Evolutionary conservation across 495 filamentous ascomycete species (phyloP).

Genomic region (Massariosphaeria phaeospora): DNA sequence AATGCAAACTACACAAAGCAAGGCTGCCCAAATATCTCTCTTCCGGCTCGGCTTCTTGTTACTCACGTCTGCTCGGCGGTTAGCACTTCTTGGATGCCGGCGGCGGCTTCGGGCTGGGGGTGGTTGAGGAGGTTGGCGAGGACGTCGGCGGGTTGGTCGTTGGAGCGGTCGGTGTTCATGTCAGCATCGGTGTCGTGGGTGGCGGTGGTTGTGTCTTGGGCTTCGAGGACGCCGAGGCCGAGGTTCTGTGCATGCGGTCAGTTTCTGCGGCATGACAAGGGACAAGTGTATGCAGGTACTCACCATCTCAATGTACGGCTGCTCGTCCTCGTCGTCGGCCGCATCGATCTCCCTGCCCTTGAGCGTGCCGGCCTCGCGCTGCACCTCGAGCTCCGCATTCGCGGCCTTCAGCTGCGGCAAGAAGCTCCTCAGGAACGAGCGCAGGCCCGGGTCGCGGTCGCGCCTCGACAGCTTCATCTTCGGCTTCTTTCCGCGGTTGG

Average conservation of each 20-base stretch:
- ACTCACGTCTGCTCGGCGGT: too few relatives aligned
- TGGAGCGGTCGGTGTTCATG: too few relatives aligned
- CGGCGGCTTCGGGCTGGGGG: too few relatives aligned
- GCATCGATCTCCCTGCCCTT: conserved; percentile 16
- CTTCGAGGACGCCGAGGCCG: conserved; percentile 34
- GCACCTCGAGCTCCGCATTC: conserved; percentile 29
- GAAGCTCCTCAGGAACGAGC: conserved; percentile 20
- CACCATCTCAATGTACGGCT: conserved; percentile 35
- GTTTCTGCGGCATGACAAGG: neutral
- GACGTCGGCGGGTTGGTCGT: too few relatives aligned
- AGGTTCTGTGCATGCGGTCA: conserved; percentile 21
- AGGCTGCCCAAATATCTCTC: too few relatives aligned
- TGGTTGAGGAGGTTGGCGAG: too few relatives aligned
- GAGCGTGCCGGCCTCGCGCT: conserved; percentile 19
- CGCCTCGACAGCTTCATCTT: conserved; percentile 13
- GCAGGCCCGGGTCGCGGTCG: conserved; percentile 15
- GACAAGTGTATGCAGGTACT: neutral
- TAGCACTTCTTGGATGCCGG: too few relatives aligned
- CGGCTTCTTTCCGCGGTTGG: conserved; percentile 23
- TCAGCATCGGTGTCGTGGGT: too few relatives aligned
- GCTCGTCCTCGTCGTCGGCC: conserved; percentile 18
- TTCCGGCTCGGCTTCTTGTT: too few relatives aligned
- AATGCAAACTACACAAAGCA: too few relatives aligned
- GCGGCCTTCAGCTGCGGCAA: conserved; percentile 31
- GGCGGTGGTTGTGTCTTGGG: conserved; percentile 9